Percentiles rank a stretch among this genome's conserved stretches.
phyloP scores from a whole-genome alignment of 1,284 basidiomycete genomes.

The Rhodotorula glutinis region DNA sequence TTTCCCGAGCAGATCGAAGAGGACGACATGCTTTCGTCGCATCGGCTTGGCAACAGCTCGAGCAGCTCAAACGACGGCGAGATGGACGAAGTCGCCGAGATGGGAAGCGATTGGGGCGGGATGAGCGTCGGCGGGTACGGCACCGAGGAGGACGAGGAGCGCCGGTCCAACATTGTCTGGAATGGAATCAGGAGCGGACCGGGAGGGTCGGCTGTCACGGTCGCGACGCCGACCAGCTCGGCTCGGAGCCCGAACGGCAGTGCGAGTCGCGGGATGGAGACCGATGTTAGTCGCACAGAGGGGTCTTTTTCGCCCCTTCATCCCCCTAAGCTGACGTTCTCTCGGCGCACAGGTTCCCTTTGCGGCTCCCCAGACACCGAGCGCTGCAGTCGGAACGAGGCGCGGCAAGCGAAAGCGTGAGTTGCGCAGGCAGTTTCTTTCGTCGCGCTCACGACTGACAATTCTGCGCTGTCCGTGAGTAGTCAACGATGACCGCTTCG shows the following conservation, averaged over 20 bases:
- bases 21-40: conserved; percentile 6
- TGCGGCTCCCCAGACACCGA: conserved; percentile 26
- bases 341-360: conserved; percentile 6
- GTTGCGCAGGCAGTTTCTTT: conserved; percentile 2
- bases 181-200: conserved; percentile 31
- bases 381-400: conserved; percentile 9
- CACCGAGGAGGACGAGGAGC: conserved; percentile 32
- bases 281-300: conserved; percentile 16
- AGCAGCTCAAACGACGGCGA: conserved; percentile 15
- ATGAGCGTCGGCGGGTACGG: conserved; percentile 27
- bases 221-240: not conserved
- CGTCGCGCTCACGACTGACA: too few relatives aligned
- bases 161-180: conserved; percentile 26
- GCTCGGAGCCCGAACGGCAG: conserved; percentile 25
- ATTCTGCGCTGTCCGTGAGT: not conserved
- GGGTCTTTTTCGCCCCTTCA: too few relatives aligned
- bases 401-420: conserved; percentile 38
- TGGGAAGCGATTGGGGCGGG: conserved; percentile 33
- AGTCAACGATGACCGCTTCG: conserved; percentile 39
- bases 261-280: conserved; percentile 19
- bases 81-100: conserved; percentile 15
- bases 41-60: conserved; percentile 2
- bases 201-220: conserved; percentile 9
- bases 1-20: conserved; percentile 32
- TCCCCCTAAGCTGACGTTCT: not conserved